Evolutionary conservation across 2,329 filamentous ascomycete genomes (phyloP), one percentile per base, ranked within the genome.

Genomic region (Monosporascus sp.): DNA sequence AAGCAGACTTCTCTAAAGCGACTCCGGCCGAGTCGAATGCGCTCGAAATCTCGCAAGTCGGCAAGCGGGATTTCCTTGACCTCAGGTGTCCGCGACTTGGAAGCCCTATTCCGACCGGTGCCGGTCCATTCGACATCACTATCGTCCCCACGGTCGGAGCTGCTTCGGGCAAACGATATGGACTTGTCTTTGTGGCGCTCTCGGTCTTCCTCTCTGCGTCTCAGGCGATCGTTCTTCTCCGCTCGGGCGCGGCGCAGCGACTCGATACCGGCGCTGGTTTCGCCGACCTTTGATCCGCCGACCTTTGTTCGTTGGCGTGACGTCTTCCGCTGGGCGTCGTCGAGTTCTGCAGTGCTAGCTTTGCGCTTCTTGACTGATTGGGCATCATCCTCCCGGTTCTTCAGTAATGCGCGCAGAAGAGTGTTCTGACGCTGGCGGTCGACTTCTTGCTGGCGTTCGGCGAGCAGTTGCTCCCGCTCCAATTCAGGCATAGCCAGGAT

Each of bases 1-100:
- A 96, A 96, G 77, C 91, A 97, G 52, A 96, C 88, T 64, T 93
- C 85, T 6, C 88, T 87, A 68, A 99, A 96, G 65, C 91, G 89
- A 60, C 83, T 88, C 57, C 94, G 84, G 48, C 92, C 90, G 54
- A 99, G 82, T 53, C 90, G 84, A 50, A 93, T 83, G 49, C 89
- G 84, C 66, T 97, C 88, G 59, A 93, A 84, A 68, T 97, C 90
- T n/a, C 80, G 80, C 20, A 96, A 75, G 37, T 88, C 84, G 2
- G 89, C 84, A 25, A 85, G 86, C 15, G 83, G 82, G 43, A 85
- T 82, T 55, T 89, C 84, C 58, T 85, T 87, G 35, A 78, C 61
- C 50, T 83, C 80, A 1, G 80, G 81, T 1, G 79, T 75, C 18
- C 71, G 72, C 6, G 80, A 74, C 66, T 77, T 73, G 65, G 77